These are phyloP conservation scores for Chenopodium quinoa DNA, from an alignment of 148 eudicot genomes.

Conservation along the genomic window DNA sequence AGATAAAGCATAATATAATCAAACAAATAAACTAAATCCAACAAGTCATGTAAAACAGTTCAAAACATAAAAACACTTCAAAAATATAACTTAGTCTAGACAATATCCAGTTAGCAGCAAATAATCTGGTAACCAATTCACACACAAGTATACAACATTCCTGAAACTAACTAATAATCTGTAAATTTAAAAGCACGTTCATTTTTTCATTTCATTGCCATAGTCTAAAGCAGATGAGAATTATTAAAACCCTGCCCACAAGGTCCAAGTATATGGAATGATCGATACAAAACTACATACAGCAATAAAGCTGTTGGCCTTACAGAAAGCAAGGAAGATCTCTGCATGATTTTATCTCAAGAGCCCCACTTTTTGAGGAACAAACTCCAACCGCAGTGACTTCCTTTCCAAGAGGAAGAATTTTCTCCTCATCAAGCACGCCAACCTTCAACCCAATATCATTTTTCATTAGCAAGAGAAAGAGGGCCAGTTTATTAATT, in stretches of 20 bases:
- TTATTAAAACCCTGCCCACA: no score
- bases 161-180: background rate
- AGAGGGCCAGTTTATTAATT: background rate
- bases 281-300: background rate
- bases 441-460: slow-evolving; percentile 58
- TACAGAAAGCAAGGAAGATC: slow-evolving; percentile 87
- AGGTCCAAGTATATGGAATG: background rate
- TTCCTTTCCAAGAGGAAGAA: slow-evolving; percentile 87
- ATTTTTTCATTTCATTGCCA: background rate
- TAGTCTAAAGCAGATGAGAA: no score
- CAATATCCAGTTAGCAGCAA: background rate
- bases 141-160: background rate
- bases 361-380: slow-evolving; percentile 50
- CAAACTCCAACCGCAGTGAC: slow-evolving; percentile 80
- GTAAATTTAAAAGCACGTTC: no score
- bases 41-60: background rate
- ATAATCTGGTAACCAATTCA: background rate
- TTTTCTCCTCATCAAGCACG: slow-evolving; percentile 74
- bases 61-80: background rate
- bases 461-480: background rate
- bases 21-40: slow-evolving; percentile 3
- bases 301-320: slow-evolving; percentile 20
- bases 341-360: slow-evolving; percentile 64
- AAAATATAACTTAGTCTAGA: background rate
- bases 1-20: background rate